Base-by-base conservation (phyloP, 345 rosid species). In the Camelina sativa region DNA sequence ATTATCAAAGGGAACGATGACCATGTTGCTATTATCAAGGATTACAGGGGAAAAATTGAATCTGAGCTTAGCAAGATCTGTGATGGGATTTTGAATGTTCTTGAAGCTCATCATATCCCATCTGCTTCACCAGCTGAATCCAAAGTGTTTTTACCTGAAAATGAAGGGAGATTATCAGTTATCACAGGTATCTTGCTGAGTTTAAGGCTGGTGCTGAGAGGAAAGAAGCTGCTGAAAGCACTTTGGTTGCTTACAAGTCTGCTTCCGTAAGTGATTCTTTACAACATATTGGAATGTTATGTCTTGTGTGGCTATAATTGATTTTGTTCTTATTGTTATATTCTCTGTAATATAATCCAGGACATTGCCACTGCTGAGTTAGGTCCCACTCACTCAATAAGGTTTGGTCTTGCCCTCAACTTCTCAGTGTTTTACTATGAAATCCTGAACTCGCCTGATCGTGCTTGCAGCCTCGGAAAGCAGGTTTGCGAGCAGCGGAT, bases 351-450 rank as follows among this genome's bases (percentile, higher is more conserved):
- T 25, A 25, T 19, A 13, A 28, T 67, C 11, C 82, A 94, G 98
- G 98, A 94, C 80, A 94, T 94, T 85, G 99, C 99, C 37, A 76
- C 81, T 46, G 81, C 91, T 60, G 97, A 95, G 9, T 80, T 92
- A 65, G 90, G 97, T 72, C 95, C 99, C 5, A 94, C 99, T 62
- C 99, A 94, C 85, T 97, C 99, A 10, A 92, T 95, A 48, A 89
- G 96, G 80, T 91, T 95, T 69, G 99, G 99, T 65, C 97, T 95
- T 69, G 97, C 99, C 0, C 97, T 94, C 56, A 94, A 94, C 86
- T 94, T 94, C 92, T 94, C 98, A 17, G 98, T 94, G 58, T 94
- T 94, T 84, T 94, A 91, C 81, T 94, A 94, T 79, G 97, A 94
- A 80, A 94, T 94, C 72, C 97, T 94, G 16, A 94, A 90, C 87